These are phyloP conservation scores for Kernera saxatilis DNA, from an alignment of 345 rosid genomes.

Conservation along the genomic window DNA sequence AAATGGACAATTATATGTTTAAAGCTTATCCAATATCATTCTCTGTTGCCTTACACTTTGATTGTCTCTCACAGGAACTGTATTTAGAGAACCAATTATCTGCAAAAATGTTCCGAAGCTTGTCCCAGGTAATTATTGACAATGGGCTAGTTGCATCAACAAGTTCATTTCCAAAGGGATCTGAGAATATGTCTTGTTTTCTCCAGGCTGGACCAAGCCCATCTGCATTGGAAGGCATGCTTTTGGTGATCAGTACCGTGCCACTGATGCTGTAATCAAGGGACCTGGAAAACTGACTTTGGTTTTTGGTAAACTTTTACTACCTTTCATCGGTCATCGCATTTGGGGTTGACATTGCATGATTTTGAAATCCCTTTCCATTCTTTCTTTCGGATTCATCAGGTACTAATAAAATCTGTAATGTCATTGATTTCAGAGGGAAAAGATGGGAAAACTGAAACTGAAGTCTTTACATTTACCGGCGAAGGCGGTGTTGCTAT, in stretches of 20 bases:
- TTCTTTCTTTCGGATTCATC: background rate
- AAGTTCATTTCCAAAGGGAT: background rate
- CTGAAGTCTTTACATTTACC: constrained; percentile 76
- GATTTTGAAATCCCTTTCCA: background rate
- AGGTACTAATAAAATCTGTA: background rate
- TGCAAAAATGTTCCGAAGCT: constrained; percentile 90
- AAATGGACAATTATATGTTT: background rate
- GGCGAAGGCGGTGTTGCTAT: constrained; percentile 93
- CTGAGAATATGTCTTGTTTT: background rate
- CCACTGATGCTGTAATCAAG: constrained; percentile 85
- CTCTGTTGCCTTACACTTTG: background rate
- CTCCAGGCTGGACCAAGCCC: constrained; percentile 90
- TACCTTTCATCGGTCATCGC: background rate
- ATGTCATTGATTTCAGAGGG: constrained; percentile 65
- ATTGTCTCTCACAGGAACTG: constrained; percentile 66
- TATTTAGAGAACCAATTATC: constrained; percentile 92
- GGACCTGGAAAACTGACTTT: constrained; percentile 91
- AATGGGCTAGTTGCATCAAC: background rate
- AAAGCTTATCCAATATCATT: background rate
- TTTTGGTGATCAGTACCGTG: constrained; percentile 95
- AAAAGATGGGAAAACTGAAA: constrained; percentile 58
- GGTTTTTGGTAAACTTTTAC: constrained; percentile 56
- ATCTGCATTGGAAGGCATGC: constrained; percentile 99
- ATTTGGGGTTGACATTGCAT: background rate
- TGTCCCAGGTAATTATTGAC: constrained; percentile 54